Evolutionary conservation across 257 asterid species (phyloP).

Genomic region (Solanum pennellii): DNA sequence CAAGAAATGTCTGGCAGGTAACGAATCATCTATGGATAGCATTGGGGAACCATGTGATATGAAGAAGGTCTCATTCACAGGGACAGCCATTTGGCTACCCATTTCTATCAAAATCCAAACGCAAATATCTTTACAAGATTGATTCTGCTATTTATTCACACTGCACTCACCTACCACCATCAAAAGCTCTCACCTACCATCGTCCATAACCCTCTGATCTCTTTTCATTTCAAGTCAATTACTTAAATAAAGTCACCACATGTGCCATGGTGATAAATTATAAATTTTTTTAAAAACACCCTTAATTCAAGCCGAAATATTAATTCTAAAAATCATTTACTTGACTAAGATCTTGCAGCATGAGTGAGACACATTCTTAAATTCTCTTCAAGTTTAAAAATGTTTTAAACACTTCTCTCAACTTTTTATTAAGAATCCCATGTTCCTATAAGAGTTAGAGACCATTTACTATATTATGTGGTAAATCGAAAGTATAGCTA

Average conservation of each 20-base stretch:
- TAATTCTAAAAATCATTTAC: no score
- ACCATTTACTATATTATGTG: no score
- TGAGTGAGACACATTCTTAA: no score
- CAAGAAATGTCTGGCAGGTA: slow-evolving; percentile 57
- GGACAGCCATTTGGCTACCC: neutral
- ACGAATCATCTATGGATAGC: slow-evolving; percentile 50
- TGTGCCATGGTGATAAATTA: neutral
- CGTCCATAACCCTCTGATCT: neutral
- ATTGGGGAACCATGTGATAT: slow-evolving; percentile 80
- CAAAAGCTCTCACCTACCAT: neutral
- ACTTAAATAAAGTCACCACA: neutral
- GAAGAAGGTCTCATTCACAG: slow-evolving; percentile 40
- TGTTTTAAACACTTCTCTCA: no score
- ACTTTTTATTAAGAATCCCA: no score
- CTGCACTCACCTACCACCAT: neutral
- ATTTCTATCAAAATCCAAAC: neutral
- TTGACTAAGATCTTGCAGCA: no score
- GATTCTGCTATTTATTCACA: neutral
- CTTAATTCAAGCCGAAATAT: no score
- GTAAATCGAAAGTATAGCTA: no score
- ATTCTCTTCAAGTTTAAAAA: no score
- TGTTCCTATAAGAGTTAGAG: no score
- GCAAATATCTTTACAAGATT: neutral
- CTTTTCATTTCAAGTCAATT: neutral
- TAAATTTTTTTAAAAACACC: no score